Percentiles rank a stretch among this genome's conserved stretches.
Evolutionary conservation across 192 early-diverging fungal genomes (phyloP).

Genomic region (Spizellomyces punctatus): DNA sequence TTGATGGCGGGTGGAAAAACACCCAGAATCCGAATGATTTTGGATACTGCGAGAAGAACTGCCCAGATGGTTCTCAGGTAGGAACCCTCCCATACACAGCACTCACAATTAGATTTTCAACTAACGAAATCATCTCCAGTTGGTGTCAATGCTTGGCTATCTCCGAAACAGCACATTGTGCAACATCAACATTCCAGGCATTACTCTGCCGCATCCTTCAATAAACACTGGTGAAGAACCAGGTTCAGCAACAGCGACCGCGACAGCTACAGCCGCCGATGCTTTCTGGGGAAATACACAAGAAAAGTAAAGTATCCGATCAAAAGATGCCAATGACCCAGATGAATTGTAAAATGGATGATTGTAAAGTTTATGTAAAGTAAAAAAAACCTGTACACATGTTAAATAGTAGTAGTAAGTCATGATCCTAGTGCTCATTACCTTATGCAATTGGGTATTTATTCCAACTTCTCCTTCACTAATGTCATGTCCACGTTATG

Average conservation of each 20-base stretch:
- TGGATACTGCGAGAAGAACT: conserved; percentile 6
- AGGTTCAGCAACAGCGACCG: neutral
- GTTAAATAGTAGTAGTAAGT: too few relatives aligned
- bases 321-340: too few relatives aligned
- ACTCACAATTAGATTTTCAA: neutral
- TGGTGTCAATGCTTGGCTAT: neutral
- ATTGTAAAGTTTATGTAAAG: too few relatives aligned
- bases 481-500: too few relatives aligned
- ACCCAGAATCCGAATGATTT: conserved; percentile 1
- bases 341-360: too few relatives aligned
- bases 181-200: neutral
- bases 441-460: too few relatives aligned
- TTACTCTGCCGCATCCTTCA: neutral
- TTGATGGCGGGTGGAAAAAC: neutral
- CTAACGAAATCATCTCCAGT: neutral
- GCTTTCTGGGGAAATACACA: neutral
- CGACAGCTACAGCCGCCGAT: neutral
- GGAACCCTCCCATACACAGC: neutral
- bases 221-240: neutral
- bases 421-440: too few relatives aligned
- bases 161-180: conserved; percentile 5
- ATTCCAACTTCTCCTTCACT: too few relatives aligned
- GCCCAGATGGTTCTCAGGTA: conserved; percentile 3
- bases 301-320: too few relatives aligned
- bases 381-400: too few relatives aligned